Conservation (phyloP, 2,329 filamentous ascomycete genomes). For the Dactylellina leptospora region DNA sequence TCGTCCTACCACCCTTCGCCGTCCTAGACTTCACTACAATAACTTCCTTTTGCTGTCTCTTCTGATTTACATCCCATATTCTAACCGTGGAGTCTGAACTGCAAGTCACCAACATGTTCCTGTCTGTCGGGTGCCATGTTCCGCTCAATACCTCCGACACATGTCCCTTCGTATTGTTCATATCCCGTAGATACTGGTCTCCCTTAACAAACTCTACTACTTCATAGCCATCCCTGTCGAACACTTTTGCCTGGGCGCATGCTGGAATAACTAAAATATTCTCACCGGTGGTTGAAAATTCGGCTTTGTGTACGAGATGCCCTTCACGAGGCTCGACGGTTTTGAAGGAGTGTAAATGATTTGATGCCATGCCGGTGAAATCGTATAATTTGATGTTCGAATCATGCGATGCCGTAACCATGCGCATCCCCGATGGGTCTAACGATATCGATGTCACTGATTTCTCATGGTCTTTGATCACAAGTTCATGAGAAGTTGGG, state of each 20-base stretch:
- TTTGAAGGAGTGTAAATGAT: constrained; percentile 91
- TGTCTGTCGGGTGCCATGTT: constrained; percentile 88
- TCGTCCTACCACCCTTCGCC: constrained; percentile 86
- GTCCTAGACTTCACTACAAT: constrained; percentile 94
- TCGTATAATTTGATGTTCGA: constrained; percentile 93
- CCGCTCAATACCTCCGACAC: constrained; percentile 89
- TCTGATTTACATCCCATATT: constrained; percentile 96
- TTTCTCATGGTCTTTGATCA: constrained; percentile 90
- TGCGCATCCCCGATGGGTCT: constrained; percentile 82
- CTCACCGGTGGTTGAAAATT: constrained; percentile 67
- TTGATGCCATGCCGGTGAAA: constrained; percentile 93
- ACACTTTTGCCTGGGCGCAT: constrained; percentile 86
- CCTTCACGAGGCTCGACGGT: constrained; percentile 85
- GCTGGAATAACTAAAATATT: constrained; percentile 82
- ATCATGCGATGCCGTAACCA: constrained; percentile 91
- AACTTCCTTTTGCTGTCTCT: constrained; percentile 87
- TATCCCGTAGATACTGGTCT: constrained; percentile 97
- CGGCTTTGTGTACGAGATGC: constrained; percentile 84
- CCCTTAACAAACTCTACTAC: constrained; percentile 92
- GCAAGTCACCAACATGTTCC: constrained; percentile 85
- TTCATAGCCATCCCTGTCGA: constrained; percentile 86
- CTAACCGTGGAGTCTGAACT: constrained; percentile 93
- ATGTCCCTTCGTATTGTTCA: constrained; percentile 97
- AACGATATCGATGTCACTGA: constrained; percentile 84
- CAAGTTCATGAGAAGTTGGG: constrained; percentile 89